Conservation (phyloP, 2,329 filamentous ascomycete species). For the Trichoderma koningii region DNA sequence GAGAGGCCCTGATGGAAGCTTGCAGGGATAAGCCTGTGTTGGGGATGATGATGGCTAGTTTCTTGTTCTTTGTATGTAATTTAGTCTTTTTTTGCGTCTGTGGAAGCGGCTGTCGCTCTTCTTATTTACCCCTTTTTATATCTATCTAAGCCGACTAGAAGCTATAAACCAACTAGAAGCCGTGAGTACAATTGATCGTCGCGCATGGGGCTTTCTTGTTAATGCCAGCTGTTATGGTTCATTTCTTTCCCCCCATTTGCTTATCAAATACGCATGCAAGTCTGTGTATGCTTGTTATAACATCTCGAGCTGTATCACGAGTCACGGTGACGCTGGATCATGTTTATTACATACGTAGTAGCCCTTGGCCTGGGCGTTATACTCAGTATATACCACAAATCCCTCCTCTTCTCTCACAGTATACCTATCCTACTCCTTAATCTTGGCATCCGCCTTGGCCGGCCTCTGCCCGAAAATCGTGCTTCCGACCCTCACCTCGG, state of each 20-base stretch:
- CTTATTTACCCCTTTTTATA: not conserved
- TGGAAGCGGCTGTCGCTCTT: conserved; percentile 18
- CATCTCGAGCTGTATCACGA: not conserved
- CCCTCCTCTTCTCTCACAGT: not conserved
- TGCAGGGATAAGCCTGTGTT: conserved; percentile 1
- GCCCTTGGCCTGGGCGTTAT: not conserved
- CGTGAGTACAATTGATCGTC: conserved; percentile 4
- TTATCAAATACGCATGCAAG: no score
- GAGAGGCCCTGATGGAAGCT: not conserved
- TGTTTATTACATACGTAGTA: not conserved
- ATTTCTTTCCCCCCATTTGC: not conserved
- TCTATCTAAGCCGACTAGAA: not conserved
- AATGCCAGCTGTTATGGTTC: conserved; percentile 21
- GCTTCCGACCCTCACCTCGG: conserved; percentile 88
- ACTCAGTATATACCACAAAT: not conserved
- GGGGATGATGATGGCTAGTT: conserved; percentile 10
- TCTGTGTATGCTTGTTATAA: not conserved
- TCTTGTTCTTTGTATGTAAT: conserved; percentile 24
- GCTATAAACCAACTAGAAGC: not conserved
- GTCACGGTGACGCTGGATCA: not conserved
- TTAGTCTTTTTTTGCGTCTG: conserved; percentile 8
- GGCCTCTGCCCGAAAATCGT: conserved; percentile 90
- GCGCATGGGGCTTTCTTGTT: conserved; percentile 8
- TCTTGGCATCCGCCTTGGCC: conserved; percentile 74
- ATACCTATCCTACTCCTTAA: conserved; percentile 51